Base-by-base conservation (phyloP, 768 basidiomycete genomes). In the Favolaschia claudopus region DNA sequence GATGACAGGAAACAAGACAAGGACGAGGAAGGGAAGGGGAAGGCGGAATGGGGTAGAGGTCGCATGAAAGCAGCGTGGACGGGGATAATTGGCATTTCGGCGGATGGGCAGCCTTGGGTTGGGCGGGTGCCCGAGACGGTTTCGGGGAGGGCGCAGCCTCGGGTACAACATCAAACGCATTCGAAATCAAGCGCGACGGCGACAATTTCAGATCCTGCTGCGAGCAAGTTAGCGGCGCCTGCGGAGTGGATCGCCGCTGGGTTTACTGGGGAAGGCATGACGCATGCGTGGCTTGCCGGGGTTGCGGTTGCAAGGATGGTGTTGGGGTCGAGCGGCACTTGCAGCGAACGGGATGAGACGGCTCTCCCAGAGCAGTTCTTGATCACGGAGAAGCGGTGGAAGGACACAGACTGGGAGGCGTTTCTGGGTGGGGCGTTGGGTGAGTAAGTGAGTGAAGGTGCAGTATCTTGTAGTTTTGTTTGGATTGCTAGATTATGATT, bases 221-320 rank as follows among this genome's bases (percentile, higher is more conserved):
- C 42, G 5, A 29, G 25, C 17, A 3, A 12, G 2, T 28, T 50
- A 20, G 56, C 74, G 10, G 74, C 78, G 2, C 54, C 66, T 0
- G 89, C 88, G 17, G 89, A 91, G 69, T 91, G 89, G 90, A 79
- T 91, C 15, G 76, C 85, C 15, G 89, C 86, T 13, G 89, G 88
- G 5, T 91, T 87, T 67, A 79, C 82, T 0, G 89, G 89, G 1
- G 89, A 92, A 62, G 89, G 89, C 2, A 89, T 90, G 89, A 83
- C 83, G 4, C 83, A 89, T 61, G 88, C 86, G 0, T 89, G 88
- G 87, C 68, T 86, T 69, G 79, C 85, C 54, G 82, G 85, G 5
- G 78, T 80, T 53, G 86, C 84, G 8, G 69, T 89, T 19, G 88
- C 85, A 12, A 63, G 75, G 49, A 88, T 89, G 88, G 74, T 92